These are phyloP conservation scores for Silene conica DNA, from an alignment of 148 eudicot species.

Conservation along the genomic window DNA sequence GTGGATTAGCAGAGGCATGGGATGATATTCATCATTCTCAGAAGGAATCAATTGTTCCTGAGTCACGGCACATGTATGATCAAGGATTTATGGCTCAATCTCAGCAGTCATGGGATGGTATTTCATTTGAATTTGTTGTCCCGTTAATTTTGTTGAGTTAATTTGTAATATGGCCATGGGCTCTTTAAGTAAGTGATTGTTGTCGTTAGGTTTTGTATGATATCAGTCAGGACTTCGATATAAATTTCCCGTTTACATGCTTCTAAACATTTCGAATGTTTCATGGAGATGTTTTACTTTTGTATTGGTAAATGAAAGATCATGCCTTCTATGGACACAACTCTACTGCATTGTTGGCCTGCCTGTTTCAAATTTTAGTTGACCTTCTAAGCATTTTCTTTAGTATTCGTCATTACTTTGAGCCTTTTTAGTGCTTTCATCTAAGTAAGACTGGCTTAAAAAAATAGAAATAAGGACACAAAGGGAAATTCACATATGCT, in stretches of 20 bases:
- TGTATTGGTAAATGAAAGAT: neutral
- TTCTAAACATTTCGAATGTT: neutral
- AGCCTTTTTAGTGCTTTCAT: neutral
- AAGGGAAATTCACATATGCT: neutral
- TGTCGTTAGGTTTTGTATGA: neutral
- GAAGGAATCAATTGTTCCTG: slow-evolving; percentile 38
- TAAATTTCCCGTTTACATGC: neutral
- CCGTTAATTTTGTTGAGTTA: slow-evolving; percentile 9
- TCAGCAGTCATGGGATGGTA: slow-evolving; percentile 69
- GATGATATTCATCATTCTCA: slow-evolving; percentile 60
- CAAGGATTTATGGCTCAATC: slow-evolving; percentile 29
- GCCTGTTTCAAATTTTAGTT: neutral
- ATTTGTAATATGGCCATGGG: neutral
- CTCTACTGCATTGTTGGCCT: neutral
- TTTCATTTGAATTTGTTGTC: neutral
- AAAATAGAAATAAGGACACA: neutral
- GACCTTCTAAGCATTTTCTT: neutral
- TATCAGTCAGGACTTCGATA: neutral
- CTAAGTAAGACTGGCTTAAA: neutral
- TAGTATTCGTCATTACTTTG: neutral
- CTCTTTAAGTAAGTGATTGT: neutral
- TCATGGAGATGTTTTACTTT: neutral
- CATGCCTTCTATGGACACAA: neutral
- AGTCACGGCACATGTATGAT: slow-evolving; percentile 31
- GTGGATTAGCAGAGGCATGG: slow-evolving; percentile 69